Evolutionary conservation across 257 asterid genomes (phyloP).

Genomic region (Leonotis leonurus): DNA sequence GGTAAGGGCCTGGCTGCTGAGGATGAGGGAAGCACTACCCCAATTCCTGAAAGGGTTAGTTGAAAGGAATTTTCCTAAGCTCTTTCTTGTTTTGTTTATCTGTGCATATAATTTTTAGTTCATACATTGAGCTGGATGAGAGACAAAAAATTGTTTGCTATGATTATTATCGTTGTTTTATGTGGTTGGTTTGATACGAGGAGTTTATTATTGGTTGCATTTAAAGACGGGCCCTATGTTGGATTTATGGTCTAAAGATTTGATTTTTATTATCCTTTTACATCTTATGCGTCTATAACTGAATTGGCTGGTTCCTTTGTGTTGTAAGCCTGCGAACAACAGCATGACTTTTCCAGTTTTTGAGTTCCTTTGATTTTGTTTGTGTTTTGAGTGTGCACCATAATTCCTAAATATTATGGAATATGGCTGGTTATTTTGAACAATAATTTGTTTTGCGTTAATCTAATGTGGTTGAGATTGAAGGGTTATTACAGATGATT

Average conservation of each 20-base stretch:
- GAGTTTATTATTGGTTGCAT: background rate
- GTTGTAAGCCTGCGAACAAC: background rate
- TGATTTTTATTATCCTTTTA: constrained; percentile 6
- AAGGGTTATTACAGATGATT: background rate
- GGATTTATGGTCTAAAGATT: constrained; percentile 2
- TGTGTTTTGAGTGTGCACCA: background rate
- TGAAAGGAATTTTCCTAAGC: too few relatives aligned
- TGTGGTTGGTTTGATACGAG: background rate
- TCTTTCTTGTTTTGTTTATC: background rate
- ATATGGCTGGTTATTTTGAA: background rate
- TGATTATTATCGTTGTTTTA: background rate
- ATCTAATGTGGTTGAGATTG: background rate
- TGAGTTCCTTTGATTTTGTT: background rate
- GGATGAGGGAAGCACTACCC: constrained; percentile 72
- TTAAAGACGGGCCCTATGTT: too few relatives aligned
- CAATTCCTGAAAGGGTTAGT: constrained; percentile 76
- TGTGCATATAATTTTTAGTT: background rate
- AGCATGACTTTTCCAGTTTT: background rate
- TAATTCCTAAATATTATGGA: background rate
- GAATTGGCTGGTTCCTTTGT: constrained; percentile 1
- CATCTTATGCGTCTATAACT: background rate
- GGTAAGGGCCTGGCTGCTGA: constrained; percentile 58
- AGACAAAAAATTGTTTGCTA: background rate
- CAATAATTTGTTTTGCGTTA: background rate
- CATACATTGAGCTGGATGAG: background rate